Conservation (phyloP, 2,329 filamentous ascomycete species). For the Bretziella fagacearum region DNA sequence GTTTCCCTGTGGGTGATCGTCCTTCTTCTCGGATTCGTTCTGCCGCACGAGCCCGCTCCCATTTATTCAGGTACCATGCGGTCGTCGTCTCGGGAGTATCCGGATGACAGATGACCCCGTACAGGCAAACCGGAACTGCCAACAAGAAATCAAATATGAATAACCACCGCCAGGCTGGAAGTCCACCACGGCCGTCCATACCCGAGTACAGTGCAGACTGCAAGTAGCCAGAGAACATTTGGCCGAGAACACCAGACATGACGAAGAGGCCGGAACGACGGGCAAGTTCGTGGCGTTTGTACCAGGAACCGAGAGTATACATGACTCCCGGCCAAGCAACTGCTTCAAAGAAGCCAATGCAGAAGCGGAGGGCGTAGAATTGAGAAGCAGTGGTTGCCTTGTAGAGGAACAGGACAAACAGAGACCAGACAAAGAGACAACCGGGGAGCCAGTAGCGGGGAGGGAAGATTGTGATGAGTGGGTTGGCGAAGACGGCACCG, state of each 20-base stretch:
- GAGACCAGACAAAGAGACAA: constrained; percentile 24
- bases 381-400: constrained; percentile 24
- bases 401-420: constrained; percentile 27
- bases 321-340: constrained; percentile 39
- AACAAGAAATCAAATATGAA: constrained; percentile 20
- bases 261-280: constrained; percentile 41
- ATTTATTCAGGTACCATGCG: constrained; percentile 27
- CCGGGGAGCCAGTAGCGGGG: constrained; percentile 27
- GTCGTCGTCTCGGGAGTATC: constrained; percentile 28
- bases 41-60: constrained; percentile 47
- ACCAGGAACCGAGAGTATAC: constrained; percentile 40
- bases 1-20: constrained; percentile 23
- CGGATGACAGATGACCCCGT: constrained; percentile 22
- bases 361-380: constrained; percentile 33
- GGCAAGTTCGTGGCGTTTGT: constrained; percentile 38
- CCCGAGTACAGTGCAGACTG: constrained; percentile 19
- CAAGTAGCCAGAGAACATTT: constrained; percentile 24
- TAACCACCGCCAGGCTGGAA: constrained; percentile 24
- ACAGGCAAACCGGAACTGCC: background rate
- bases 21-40: constrained; percentile 48
- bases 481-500: constrained; percentile 27
- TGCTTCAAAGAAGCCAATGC: constrained; percentile 37
- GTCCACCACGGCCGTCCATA: constrained; percentile 22
- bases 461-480: constrained; percentile 28
- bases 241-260: constrained; percentile 35